Conservation (phyloP, 108 stramenopile genomes). For the Schizochytrium sp. region DNA sequence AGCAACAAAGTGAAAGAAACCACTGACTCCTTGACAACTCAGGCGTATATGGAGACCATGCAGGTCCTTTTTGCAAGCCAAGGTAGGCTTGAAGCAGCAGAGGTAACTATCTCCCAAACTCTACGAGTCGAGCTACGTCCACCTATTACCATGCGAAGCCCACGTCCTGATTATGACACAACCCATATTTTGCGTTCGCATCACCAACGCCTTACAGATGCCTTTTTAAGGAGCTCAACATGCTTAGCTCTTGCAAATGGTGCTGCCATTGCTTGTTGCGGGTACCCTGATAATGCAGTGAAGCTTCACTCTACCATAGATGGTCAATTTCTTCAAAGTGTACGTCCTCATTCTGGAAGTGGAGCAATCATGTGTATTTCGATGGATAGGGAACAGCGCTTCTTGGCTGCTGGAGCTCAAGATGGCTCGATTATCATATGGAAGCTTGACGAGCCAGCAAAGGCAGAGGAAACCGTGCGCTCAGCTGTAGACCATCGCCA, state of each 20-base stretch:
- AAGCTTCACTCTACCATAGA: conserved; percentile 53
- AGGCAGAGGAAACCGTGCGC: neutral
- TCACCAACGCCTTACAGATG: neutral
- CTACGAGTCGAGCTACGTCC: neutral
- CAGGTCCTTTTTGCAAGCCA: neutral
- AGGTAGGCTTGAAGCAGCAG: neutral
- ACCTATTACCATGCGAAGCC: neutral
- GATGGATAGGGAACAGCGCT: neutral
- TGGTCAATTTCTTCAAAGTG: conserved; percentile 24
- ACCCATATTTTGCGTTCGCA: neutral
- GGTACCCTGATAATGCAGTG: neutral
- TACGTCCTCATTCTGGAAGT: neutral
- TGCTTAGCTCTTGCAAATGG: conserved; percentile 4
- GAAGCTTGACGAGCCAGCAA: neutral
- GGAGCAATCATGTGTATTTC: conserved; percentile 9
- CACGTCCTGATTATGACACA: neutral
- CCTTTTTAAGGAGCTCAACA: neutral
- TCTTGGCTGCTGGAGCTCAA: conserved; percentile 12
- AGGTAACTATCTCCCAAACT: neutral
- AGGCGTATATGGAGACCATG: neutral
- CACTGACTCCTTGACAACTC: neutral
- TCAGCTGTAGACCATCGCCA: neutral
- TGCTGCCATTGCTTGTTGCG: neutral
- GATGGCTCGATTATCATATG: conserved; percentile 41
- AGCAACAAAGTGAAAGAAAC: conserved; percentile 21